phyloP scores from a whole-genome alignment of 257 asterid species.

The Penstemon newberryi region DNA sequence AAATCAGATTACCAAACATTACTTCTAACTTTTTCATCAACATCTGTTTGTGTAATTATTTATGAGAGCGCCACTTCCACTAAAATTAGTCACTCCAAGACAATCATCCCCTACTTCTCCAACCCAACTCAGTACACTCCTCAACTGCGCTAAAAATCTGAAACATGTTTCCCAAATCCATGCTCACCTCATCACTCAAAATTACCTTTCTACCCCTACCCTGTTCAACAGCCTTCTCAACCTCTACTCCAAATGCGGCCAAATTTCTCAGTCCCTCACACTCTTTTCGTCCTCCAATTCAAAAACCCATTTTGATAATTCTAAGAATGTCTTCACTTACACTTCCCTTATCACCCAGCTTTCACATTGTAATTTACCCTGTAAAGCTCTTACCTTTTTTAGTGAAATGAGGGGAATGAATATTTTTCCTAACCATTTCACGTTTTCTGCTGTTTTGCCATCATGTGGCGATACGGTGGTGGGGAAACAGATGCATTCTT shows the following conservation, averaged over 20 bases:
- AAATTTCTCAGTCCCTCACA: slow-evolving; percentile 29
- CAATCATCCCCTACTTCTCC: slow-evolving; percentile 23
- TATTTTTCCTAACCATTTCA: slow-evolving; percentile 46
- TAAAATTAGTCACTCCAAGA: neutral
- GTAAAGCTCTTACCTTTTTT: slow-evolving; percentile 38
- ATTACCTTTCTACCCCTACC: slow-evolving; percentile 33
- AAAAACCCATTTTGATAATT: slow-evolving; percentile 23
- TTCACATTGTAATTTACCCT: slow-evolving; percentile 34
- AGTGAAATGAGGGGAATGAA: slow-evolving; percentile 45
- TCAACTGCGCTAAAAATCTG: slow-evolving; percentile 32
- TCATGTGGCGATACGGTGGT: slow-evolving; percentile 37
- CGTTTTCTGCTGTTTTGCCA: slow-evolving; percentile 52
- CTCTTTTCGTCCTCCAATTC: slow-evolving; percentile 39
- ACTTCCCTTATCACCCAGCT: slow-evolving; percentile 50
- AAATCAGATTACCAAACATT: neutral
- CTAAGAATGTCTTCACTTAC: slow-evolving; percentile 46
- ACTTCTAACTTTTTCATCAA: neutral
- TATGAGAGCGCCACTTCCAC: slow-evolving; percentile 30
- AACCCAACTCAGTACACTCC: slow-evolving; percentile 35
- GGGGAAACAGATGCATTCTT: slow-evolving; percentile 49
- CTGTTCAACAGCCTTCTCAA: slow-evolving; percentile 49
- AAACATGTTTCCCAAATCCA: slow-evolving; percentile 48
- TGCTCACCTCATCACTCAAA: slow-evolving; percentile 43
- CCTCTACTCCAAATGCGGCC: slow-evolving; percentile 47
- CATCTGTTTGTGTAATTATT: neutral